Conservation (phyloP, 306 rosid species). For the Lagenaria siceraria region DNA sequence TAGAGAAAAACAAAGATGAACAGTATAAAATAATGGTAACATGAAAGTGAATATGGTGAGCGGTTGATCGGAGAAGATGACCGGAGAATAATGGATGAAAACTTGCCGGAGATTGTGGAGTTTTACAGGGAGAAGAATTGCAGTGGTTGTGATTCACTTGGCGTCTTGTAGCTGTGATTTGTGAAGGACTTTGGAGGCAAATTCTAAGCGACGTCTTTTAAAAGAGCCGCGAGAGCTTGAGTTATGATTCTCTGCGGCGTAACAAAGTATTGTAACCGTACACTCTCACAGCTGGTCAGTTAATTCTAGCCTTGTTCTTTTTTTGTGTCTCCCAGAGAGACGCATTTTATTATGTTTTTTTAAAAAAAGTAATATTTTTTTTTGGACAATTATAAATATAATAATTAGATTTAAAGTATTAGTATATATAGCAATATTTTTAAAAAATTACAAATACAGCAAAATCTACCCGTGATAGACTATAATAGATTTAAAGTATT, state of each 20-base stretch:
- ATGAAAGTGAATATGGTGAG: neutral
- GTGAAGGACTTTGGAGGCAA: neutral
- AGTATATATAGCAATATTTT: too few relatives aligned
- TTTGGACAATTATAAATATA: too few relatives aligned
- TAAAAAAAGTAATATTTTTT: too few relatives aligned
- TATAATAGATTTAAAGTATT: too few relatives aligned
- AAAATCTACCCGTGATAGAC: too few relatives aligned
- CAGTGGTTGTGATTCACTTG: neutral
- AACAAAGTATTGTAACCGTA: neutral
- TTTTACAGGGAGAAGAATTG: neutral
- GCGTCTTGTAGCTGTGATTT: neutral
- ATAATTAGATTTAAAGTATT: too few relatives aligned
- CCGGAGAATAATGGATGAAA: neutral
- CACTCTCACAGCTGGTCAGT: neutral
- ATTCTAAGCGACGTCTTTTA: neutral
- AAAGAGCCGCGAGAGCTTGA: conserved; percentile 5
- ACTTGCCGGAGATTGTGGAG: conserved; percentile 5
- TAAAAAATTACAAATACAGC: too few relatives aligned
- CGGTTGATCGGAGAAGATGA: neutral
- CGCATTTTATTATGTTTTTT: too few relatives aligned
- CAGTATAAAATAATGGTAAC: neutral
- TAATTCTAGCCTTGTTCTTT: neutral
- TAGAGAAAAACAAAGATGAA: neutral
- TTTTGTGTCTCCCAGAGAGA: too few relatives aligned
- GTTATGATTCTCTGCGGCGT: neutral